Percentiles rank a stretch among this genome's conserved stretches.
Conservation (phyloP, 129 eudicot genomes). For the Saussurea involucrata region DNA sequence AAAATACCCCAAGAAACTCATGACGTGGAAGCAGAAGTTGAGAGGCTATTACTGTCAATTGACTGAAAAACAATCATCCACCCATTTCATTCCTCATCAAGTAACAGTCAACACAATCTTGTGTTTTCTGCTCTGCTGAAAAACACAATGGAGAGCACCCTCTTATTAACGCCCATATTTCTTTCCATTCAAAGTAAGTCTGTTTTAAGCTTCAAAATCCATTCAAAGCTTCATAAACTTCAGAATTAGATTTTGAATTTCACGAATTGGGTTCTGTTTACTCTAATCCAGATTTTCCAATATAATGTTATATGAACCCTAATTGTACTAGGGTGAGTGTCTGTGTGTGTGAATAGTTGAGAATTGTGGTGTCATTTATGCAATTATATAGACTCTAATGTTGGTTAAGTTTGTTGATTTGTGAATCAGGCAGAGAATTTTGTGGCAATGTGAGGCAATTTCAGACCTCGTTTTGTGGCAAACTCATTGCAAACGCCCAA, state of each 20-base stretch:
- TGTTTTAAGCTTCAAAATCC: conserved; percentile 1
- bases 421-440: conserved; percentile 39
- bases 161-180: conserved; percentile 42
- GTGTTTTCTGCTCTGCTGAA: neutral
- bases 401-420: neutral
- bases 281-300: neutral
- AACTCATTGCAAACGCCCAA: conserved; percentile 19
- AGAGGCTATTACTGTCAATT: conserved; percentile 34
- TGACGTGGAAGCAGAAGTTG: neutral
- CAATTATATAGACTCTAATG: neutral
- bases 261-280: neutral
- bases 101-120: conserved; percentile 27
- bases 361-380: neutral
- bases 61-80: conserved; percentile 13
- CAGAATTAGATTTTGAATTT: neutral
- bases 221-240: neutral
- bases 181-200: conserved; percentile 46
- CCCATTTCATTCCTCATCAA: conserved; percentile 21
- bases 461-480: conserved; percentile 54
- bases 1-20: conserved; percentile 8
- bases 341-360: neutral
- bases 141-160: conserved; percentile 49
- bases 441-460: conserved; percentile 38
- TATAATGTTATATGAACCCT: conserved; percentile 1
- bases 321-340: neutral